These are phyloP conservation scores for Myrica gale DNA, from an alignment of 306 rosid genomes.

Conservation along the genomic window DNA sequence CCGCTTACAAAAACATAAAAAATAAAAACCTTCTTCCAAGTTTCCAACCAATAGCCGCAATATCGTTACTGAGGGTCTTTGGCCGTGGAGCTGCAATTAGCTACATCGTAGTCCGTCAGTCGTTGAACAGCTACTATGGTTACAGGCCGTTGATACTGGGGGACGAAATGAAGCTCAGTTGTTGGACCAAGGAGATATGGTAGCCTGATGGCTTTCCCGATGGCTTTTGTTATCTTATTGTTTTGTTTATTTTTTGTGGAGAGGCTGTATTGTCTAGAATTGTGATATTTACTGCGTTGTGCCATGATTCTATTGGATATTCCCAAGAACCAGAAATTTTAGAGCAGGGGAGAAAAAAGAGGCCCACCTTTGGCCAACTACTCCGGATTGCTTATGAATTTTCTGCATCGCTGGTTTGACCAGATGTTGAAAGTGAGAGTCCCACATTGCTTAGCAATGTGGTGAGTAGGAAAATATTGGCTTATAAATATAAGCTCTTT, in stretches of 20 bases:
- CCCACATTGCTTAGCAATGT: no score
- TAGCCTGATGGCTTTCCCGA: neutral
- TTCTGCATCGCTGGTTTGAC: no score
- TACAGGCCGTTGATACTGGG: constrained; percentile 5
- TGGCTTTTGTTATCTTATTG: no score
- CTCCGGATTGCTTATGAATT: neutral
- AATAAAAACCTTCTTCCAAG: neutral
- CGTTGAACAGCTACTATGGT: constrained; percentile 2
- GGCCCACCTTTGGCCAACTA: constrained; percentile 10
- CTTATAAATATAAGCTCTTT: no score
- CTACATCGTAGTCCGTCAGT: constrained; percentile 1
- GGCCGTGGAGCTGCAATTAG: constrained; percentile 2
- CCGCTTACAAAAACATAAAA: neutral
- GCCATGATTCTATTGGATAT: constrained; percentile 28
- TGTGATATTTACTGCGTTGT: neutral
- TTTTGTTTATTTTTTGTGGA: neutral
- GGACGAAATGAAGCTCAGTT: neutral
- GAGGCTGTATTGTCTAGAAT: neutral
- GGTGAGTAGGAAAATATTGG: no score
- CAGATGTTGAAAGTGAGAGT: no score
- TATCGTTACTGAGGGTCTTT: constrained; percentile 26
- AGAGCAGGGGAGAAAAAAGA: neutral
- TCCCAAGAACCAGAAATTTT: constrained; percentile 4
- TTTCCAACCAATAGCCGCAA: constrained; percentile 2
- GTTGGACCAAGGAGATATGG: neutral